Evolutionary conservation across 768 basidiomycete species (phyloP).

Genomic region (Russula virescens): DNA sequence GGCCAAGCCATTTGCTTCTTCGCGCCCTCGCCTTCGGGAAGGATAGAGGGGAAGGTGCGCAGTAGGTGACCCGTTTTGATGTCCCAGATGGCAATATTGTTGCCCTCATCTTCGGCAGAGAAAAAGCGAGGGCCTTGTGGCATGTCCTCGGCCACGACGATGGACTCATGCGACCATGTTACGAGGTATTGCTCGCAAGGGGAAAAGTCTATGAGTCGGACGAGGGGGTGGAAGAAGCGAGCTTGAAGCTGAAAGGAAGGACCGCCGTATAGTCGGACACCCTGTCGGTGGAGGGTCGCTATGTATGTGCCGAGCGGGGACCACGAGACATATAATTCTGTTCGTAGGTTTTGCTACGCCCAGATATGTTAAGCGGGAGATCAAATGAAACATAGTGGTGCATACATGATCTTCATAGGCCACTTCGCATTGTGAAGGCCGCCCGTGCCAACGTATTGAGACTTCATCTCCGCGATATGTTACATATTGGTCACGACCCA

Average conservation of each 20-base stretch:
- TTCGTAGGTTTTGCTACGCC: slow-evolving; percentile 61
- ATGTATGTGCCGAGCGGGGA: slow-evolving; percentile 95
- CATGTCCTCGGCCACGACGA: slow-evolving; percentile 76
- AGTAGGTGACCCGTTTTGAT: slow-evolving; percentile 89
- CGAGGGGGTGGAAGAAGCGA: slow-evolving; percentile 91
- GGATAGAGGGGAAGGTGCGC: slow-evolving; percentile 78
- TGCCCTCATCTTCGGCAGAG: slow-evolving; percentile 92
- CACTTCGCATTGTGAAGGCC: slow-evolving; percentile 78
- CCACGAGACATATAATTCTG: slow-evolving; percentile 95
- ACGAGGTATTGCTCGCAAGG: slow-evolving; percentile 95
- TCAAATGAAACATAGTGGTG: slow-evolving; percentile 10
- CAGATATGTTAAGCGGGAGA: slow-evolving; percentile 28
- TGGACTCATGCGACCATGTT: slow-evolving; percentile 95
- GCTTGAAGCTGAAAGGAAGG: slow-evolving; percentile 82
- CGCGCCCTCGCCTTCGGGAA: slow-evolving; percentile 50
- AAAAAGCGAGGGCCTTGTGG: slow-evolving; percentile 80
- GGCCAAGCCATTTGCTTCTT: slow-evolving; percentile 95
- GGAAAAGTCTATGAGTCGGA: slow-evolving; percentile 95
- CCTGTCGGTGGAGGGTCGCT: slow-evolving; percentile 89
- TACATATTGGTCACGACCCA: slow-evolving; percentile 93
- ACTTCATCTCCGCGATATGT: slow-evolving; percentile 92
- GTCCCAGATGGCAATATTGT: slow-evolving; percentile 98
- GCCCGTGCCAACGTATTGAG: slow-evolving; percentile 87
- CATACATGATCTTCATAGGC: slow-evolving; percentile 70
- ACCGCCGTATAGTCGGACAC: slow-evolving; percentile 95